Conservation (phyloP, 73 alveolate species). For the Paramecium octaurelia region DNA sequence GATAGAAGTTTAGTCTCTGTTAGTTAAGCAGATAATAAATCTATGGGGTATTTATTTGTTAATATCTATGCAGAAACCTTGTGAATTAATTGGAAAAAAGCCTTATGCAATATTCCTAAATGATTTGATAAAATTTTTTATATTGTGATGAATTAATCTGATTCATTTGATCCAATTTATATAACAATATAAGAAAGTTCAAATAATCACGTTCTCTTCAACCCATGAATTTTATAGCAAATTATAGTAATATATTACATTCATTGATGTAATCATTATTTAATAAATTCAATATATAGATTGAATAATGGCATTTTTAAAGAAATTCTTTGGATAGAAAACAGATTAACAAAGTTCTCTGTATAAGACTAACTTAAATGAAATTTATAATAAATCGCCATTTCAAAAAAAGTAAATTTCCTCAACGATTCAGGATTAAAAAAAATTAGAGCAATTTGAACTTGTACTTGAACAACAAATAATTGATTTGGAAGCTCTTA, state of each 20-base stretch:
- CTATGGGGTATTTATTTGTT: neutral
- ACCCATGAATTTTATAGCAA: neutral
- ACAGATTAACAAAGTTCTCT: neutral
- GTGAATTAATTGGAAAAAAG: neutral
- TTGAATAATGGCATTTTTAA: constrained; percentile 10
- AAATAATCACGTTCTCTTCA: neutral
- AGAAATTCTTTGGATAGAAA: neutral
- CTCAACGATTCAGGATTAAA: neutral
- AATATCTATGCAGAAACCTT: neutral
- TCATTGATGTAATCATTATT: neutral
- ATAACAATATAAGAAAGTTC: too few relatives aligned
- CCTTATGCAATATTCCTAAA: neutral
- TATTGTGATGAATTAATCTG: neutral
- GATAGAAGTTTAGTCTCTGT: constrained; percentile 15
- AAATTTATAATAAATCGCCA: constrained; percentile 14
- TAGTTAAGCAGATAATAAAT: neutral
- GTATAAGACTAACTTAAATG: constrained; percentile 16
- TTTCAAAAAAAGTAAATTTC: neutral
- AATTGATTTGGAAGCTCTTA: neutral
- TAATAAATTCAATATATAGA: neutral
- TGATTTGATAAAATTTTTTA: neutral
- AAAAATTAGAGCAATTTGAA: constrained; percentile 30
- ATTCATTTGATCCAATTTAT: neutral
- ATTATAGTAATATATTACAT: neutral
- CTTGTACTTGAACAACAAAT: constrained; percentile 9